Conservation (phyloP, 2,329 filamentous ascomycete genomes). For the Xylaria digitata region DNA sequence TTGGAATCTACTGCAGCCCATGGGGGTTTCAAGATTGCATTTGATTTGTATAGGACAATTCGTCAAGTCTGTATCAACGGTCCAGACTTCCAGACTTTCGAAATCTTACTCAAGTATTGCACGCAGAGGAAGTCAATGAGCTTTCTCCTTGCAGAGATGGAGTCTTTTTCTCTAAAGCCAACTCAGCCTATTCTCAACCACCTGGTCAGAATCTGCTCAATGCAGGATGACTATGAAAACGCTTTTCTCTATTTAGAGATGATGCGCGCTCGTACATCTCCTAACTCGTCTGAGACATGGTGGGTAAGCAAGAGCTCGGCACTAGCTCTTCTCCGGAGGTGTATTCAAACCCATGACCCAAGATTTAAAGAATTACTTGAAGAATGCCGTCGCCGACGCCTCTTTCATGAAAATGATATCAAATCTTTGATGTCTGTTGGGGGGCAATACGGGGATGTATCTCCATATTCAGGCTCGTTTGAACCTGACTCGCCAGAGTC, state of each 20-base stretch:
- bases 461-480: conserved; percentile 1
- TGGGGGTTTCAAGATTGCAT: conserved; percentile 44
- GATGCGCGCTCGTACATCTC: conserved; percentile 40
- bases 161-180: conserved; percentile 50
- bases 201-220: conserved; percentile 50
- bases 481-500: conserved; percentile 7
- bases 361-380: conserved; percentile 51
- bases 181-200: conserved; percentile 48
- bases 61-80: conserved; percentile 51
- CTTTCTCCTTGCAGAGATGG: conserved; percentile 55
- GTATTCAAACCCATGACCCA: conserved; percentile 50
- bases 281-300: conserved; percentile 36
- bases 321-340: conserved; percentile 50
- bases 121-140: conserved; percentile 46
- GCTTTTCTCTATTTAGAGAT: conserved; percentile 51
- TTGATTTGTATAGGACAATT: conserved; percentile 54
- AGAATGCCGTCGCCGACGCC: conserved; percentile 46
- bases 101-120: conserved; percentile 50
- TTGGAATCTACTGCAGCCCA: conserved; percentile 51
- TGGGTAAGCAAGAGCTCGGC: conserved; percentile 52
- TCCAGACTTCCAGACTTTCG: conserved; percentile 53
- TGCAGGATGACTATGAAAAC: conserved; percentile 50
- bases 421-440: conserved; percentile 37
- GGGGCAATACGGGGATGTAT: neutral
- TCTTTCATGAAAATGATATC: conserved; percentile 46